These are phyloP conservation scores for Amanita jacksonii DNA, from an alignment of 768 basidiomycete genomes.

Conservation along the genomic window DNA sequence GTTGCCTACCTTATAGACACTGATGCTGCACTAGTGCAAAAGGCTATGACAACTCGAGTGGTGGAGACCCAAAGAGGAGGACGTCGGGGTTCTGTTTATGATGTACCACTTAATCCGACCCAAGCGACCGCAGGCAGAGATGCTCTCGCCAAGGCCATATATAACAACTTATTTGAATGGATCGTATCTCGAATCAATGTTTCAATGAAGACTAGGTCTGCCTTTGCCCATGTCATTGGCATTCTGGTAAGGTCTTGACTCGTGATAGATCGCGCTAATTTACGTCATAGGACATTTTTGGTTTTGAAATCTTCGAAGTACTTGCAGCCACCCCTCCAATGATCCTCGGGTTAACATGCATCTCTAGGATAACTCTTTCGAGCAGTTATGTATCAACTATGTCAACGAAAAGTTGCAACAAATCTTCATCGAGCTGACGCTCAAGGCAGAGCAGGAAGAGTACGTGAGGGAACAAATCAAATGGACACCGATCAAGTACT, in stretches of 20 bases:
- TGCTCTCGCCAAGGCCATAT: conserved; percentile 91
- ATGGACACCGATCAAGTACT: conserved; percentile 99
- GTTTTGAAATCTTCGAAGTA: conserved; percentile 97
- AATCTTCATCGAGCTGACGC: conserved; percentile 97
- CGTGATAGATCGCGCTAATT: neutral
- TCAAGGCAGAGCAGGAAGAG: conserved; percentile 99
- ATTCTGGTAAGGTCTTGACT: conserved; percentile 54
- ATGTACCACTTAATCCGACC: conserved; percentile 88
- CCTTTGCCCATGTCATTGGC: conserved; percentile 77
- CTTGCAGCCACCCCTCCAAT: conserved; percentile 4
- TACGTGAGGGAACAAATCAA: conserved; percentile 98
- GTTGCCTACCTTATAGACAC: conserved; percentile 91
- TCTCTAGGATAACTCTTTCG: conserved; percentile 82
- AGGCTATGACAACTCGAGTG: conserved; percentile 74
- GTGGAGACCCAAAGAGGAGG: conserved; percentile 94
- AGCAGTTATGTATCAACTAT: conserved; percentile 99
- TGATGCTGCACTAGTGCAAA: conserved; percentile 70
- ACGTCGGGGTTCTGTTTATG: conserved; percentile 90
- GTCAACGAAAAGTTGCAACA: conserved; percentile 99
- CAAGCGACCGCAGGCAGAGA: conserved; percentile 87
- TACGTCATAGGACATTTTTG: conserved; percentile 78
- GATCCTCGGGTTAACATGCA: conserved; percentile 5
- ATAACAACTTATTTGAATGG: conserved; percentile 99
- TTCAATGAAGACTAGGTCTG: conserved; percentile 84
- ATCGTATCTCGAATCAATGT: conserved; percentile 93